Evolutionary conservation across 345 rosid species (phyloP), one percentile per base, ranked within the genome.

Genomic region (Salix exigua): DNA sequence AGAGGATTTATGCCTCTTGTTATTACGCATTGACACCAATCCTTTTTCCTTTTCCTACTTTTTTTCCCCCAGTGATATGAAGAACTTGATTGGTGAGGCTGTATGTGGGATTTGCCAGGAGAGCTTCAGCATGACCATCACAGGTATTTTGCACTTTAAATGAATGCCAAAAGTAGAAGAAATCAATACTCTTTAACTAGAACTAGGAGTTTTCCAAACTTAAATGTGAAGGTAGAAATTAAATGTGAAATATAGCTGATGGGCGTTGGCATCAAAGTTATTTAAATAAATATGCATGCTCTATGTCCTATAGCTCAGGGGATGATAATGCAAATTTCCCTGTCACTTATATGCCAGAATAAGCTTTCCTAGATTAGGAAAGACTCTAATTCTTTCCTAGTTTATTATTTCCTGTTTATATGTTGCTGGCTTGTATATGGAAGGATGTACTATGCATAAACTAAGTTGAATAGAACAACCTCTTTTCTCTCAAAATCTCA

Each of bases 61-160:
- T 17, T 73, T 64, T n/a, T 64, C 0, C 33, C n/a, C 79, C 89
- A 96, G 99, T 74, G 97, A 92, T 76, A 92, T 94, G 97, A 96
- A 96, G 87, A 83, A 84, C 77, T 78, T 94, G 82, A 86, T 91
- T 44, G 99, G 97, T 38, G 90, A 81, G 53, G 99, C 99, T 70
- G 30, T 79, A 1, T 94, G 99, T 55, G 74, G 90, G 75, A 96
- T 96, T 66, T 94, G 99, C 80, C 92, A 89, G 37, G 99, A 96
- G 85, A 88, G 84, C 70, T 96, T 91, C 78, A 92, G 93, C 87
- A 94, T 94, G 33, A 77, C 94, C 31, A 83, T 94, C 81, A 92
- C 97, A 82, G 98, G 99, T 96, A 68, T 71, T 68, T 61, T 74
- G 19, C 4, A 1, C 33, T 31, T 23, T n/a, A 50, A 76, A 48